Evolutionary conservation across 1,284 basidiomycete species (phyloP), one percentile per base, ranked within the genome.

Genomic region (Puccinia novopanici): DNA sequence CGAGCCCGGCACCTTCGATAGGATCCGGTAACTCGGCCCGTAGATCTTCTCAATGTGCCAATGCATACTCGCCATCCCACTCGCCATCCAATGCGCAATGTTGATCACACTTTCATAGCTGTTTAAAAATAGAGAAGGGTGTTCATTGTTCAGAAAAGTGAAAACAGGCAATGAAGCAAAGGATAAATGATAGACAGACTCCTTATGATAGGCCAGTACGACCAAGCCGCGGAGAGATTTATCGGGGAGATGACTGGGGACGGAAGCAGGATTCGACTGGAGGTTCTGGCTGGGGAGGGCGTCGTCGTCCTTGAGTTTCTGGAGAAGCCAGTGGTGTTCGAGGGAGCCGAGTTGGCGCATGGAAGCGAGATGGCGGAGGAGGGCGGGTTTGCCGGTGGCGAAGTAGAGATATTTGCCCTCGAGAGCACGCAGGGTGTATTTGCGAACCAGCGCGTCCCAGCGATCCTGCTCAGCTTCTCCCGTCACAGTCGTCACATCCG

Each of bases 61-160:
- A 37, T 76, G 45, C 9, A 76, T 54, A 50, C 52, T 65, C n/a
- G 74, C 63, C 17, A 76, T n/a, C 15, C 59, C 37, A 30, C 57
- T 65, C 10, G 61, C 74, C 15, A 76, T 63, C n/a, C 45, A 67
- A 76, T 76, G 40, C n/a, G 74, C 42, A 10, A 76, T 65, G 30
- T 76, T 76, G 48, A 76, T 67, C 48, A 67, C 63, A 52, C 52
- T 76, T 67, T 76, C 74, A 55, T 76, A 76, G 40, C 74, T 76
- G 24, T 61, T 37, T 54, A 6, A 22, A 22, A 8, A 48, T 10
- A 57, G 37, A 55, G 3, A 54, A 55, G 27, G 19, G 27, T 15
- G 30, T 30, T 37, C 4, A 37, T 22, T 55, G 5, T 17, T 30
- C 15, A 61, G 30, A 34, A 34, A 30, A 17, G 57, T 52, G 22